phyloP scores from a whole-genome alignment of 2,329 filamentous ascomycete species.

The Calonectria multiphialidica region DNA sequence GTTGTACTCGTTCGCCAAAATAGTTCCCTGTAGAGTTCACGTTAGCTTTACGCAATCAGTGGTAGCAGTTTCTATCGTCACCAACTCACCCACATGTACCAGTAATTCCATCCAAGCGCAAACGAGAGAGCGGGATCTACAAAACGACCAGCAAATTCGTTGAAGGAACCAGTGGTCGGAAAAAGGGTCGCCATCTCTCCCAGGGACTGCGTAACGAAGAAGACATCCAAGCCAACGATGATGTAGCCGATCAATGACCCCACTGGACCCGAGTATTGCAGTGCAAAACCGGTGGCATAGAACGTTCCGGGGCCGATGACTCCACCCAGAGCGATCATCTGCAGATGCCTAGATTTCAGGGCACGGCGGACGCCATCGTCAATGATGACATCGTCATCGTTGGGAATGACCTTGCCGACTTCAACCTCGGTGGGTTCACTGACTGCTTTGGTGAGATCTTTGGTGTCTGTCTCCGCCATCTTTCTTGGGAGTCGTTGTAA shows the following conservation, averaged over 20 bases:
- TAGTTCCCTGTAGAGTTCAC: slow-evolving; percentile 29
- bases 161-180: slow-evolving; percentile 21
- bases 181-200: slow-evolving; percentile 27
- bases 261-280: slow-evolving; percentile 13
- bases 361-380: slow-evolving; percentile 18
- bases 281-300: slow-evolving; percentile 9
- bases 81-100: slow-evolving; percentile 31
- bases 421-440: neutral
- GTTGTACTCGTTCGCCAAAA: slow-evolving; percentile 22
- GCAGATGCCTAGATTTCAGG: slow-evolving; percentile 12
- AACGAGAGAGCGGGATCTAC: slow-evolving; percentile 25
- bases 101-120: slow-evolving; percentile 28
- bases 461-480: slow-evolving; percentile 2
- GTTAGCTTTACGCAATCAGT: too few relatives aligned
- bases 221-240: slow-evolving; percentile 12
- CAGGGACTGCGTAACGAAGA: slow-evolving; percentile 5
- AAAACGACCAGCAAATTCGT: slow-evolving; percentile 27
- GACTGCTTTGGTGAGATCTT: neutral
- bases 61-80: too few relatives aligned
- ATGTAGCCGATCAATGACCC: slow-evolving; percentile 15
- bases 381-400: slow-evolving; percentile 6
- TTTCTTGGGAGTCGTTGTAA: too few relatives aligned
- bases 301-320: slow-evolving; percentile 14
- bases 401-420: slow-evolving; percentile 9
- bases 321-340: slow-evolving; percentile 16